phyloP scores from a whole-genome alignment of 768 basidiomycete genomes.

The Rhizopogon sp. region DNA sequence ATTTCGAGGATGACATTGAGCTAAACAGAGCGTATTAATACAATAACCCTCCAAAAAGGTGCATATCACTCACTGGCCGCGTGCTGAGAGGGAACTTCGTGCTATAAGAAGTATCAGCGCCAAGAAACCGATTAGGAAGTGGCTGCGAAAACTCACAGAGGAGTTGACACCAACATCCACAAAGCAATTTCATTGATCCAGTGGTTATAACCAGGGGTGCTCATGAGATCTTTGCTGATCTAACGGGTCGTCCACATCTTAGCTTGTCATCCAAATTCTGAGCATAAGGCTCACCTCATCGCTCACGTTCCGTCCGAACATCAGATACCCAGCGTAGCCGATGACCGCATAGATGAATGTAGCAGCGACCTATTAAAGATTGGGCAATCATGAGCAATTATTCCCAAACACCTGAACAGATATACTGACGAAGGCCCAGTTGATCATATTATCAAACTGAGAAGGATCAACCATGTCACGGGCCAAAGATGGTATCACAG shows the following conservation, averaged over 20 bases:
- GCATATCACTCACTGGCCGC: constrained; percentile 53
- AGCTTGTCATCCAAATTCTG: not conserved
- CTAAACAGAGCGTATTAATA: constrained; percentile 27
- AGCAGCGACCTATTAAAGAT: constrained; percentile 44
- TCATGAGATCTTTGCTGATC: constrained; percentile 81
- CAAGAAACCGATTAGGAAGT: not conserved
- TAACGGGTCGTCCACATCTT: constrained; percentile 22
- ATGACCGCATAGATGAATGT: constrained; percentile 62
- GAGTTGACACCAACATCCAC: constrained; percentile 82
- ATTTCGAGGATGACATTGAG: constrained; percentile 81
- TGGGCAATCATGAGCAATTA: not conserved
- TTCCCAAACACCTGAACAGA: not conserved
- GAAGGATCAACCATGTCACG: constrained; percentile 85
- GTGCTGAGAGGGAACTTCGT: constrained; percentile 86
- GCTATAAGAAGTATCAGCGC: constrained; percentile 28
- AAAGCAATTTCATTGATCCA: constrained; percentile 67
- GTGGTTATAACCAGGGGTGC: constrained; percentile 66
- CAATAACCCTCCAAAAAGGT: not conserved
- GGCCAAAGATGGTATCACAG: constrained; percentile 85
- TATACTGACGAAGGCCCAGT: constrained; percentile 74
- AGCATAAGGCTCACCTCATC: constrained; percentile 58
- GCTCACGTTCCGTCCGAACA: constrained; percentile 80
- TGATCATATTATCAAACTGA: constrained; percentile 77
- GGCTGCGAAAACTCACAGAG: constrained; percentile 44
- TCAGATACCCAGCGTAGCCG: constrained; percentile 80